Percentiles rank a stretch among this genome's conserved stretches.
Conservation (phyloP, 331 rosid species). For the Telfairia occidentalis region DNA sequence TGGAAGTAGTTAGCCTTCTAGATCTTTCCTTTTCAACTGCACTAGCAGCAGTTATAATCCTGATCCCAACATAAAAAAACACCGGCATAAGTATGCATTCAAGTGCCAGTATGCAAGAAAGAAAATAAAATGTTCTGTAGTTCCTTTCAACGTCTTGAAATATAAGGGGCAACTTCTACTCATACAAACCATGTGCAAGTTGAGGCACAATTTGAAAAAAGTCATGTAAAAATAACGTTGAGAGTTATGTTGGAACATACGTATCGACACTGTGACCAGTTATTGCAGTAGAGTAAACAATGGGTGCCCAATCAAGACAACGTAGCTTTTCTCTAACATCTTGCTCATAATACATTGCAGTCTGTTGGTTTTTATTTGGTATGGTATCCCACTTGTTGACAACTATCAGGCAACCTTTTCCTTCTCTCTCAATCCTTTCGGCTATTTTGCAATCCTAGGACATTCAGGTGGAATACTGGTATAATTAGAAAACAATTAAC, state of each 20-base stretch:
- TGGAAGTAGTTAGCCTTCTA: conserved; percentile 77
- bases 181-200: background rate
- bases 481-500: background rate
- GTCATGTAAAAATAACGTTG: background rate
- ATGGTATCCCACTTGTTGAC: conserved; percentile 97
- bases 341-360: conserved; percentile 69
- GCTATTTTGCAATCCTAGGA: conserved; percentile 82
- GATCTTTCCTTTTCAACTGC: conserved; percentile 86
- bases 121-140: background rate
- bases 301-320: conserved; percentile 75
- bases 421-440: conserved; percentile 88
- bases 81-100: background rate
- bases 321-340: conserved; percentile 92
- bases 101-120: background rate
- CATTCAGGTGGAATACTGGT: conserved; percentile 16
- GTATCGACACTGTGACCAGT: conserved; percentile 77
- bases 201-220: background rate
- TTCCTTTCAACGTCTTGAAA: background rate
- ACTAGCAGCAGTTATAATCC: conserved; percentile 78
- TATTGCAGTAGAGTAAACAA: conserved; percentile 84
- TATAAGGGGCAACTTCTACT: background rate
- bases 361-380: conserved; percentile 88
- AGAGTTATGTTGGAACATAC: conserved; percentile 34
- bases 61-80: conserved; percentile 17
- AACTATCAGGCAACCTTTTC: conserved; percentile 85